Base-by-base conservation (phyloP, 2,329 filamentous ascomycete species). In the Aspergillus aculeatinus region DNA sequence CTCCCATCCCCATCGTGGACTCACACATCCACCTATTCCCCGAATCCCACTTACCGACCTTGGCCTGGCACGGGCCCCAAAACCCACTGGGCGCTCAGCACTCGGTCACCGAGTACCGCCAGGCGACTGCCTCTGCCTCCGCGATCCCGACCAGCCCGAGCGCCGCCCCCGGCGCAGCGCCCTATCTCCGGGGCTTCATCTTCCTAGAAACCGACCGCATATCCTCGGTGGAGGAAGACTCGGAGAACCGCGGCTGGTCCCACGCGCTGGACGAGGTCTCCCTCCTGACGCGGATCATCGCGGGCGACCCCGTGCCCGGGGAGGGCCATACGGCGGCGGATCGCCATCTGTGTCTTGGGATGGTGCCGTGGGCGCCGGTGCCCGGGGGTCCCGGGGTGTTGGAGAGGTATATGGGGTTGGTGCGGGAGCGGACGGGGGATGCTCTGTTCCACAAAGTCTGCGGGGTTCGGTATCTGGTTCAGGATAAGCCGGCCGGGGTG, bases 1-100 rank as follows among this genome's bases (percentile, higher is more conserved):
- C 72, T 70, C 48, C 68, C 2, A 69, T 67, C 52, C 74, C 85
- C 29, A 88, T 96, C 71, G 86, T 97, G 76, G 93, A 97, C 80
- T 89, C 91, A 44, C 94, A 97, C 81, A 89, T 97, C 77, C 93
- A 97, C 79, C 87, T 97, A 70, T 96, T 87, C 81, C 90, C 91
- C 49, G 76, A 80, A 50, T 83, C 84, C 56, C 89, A 94, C 68
- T 72, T 89, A 55, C 72, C 82, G 57, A 83, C 85, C 44, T 85
- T 96, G 63, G 79, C 85, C 60, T 96, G 92, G 92, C 85, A 86
- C 77, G 82, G 75, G 3, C 78, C 85, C 5, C 78, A 81, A 51
- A 76, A 83, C 70, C 81, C 86, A 4, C 81, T 96, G 54, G 81
- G 84, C 53, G 82, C 82, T 54, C 86, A 87, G 65, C 85, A 87